phyloP scores from a whole-genome alignment of 108 stramenopile species.

The Parietichytrium sp. region DNA sequence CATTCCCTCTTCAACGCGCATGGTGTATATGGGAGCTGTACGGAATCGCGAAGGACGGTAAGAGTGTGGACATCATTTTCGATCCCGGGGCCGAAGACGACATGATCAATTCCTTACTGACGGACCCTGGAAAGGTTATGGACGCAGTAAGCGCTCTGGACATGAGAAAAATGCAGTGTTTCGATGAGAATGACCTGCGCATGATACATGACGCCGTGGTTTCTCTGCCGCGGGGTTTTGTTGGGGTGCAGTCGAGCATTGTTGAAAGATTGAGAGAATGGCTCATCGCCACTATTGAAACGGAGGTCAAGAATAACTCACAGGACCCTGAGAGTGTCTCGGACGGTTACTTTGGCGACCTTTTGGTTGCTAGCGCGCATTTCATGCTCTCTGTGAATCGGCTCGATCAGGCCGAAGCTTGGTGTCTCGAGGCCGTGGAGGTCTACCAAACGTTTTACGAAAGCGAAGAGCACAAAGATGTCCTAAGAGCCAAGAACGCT shows the following conservation, averaged over 20 bases:
- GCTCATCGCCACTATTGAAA: background rate
- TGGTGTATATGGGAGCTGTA: slow-evolving; percentile 3
- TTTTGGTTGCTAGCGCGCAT: background rate
- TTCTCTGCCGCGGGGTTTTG: background rate
- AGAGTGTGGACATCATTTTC: background rate
- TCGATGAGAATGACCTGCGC: background rate
- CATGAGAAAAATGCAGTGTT: background rate
- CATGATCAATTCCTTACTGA: background rate
- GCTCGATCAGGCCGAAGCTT: background rate
- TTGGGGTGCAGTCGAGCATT: background rate
- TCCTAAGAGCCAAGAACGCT: background rate
- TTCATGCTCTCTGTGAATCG: no score
- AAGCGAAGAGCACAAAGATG: background rate
- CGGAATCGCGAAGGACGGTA: background rate
- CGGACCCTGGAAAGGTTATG: background rate
- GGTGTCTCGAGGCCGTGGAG: background rate
- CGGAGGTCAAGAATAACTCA: background rate
- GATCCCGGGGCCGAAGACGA: background rate
- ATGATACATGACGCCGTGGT: background rate
- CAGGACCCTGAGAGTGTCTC: background rate
- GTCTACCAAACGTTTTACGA: background rate
- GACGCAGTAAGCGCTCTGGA: background rate
- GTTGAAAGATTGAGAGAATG: background rate
- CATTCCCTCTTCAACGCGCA: background rate
- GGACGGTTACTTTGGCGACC: background rate